Evolutionary conservation across 352 stramenopile genomes (phyloP).

Genomic region (Phytophthora lateralis): DNA sequence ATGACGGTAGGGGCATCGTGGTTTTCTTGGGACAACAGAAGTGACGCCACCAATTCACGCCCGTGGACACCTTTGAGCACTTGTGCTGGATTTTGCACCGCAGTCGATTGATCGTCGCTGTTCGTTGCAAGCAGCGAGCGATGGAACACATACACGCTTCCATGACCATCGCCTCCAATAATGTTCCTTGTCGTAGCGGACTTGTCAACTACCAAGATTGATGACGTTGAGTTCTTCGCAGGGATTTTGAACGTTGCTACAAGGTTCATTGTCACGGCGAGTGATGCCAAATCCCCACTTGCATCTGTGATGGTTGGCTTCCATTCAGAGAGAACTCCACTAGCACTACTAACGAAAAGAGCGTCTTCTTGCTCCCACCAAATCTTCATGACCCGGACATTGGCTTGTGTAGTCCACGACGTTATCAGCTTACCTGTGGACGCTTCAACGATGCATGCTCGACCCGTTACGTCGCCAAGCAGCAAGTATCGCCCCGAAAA

Average conservation of each 20-base stretch:
- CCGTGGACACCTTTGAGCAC: constrained; percentile 64
- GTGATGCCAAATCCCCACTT: constrained; percentile 3
- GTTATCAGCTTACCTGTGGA: constrained; percentile 33
- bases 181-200: constrained; percentile 47
- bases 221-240: constrained; percentile 61
- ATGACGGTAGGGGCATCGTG: constrained; percentile 25
- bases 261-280: constrained; percentile 31
- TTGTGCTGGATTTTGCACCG: constrained; percentile 19
- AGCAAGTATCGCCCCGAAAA: constrained; percentile 45
- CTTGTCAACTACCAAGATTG: constrained; percentile 56
- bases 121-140: constrained; percentile 28
- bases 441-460: constrained; percentile 55
- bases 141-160: constrained; percentile 70
- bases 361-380: constrained; percentile 59
- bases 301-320: constrained; percentile 16
- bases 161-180: constrained; percentile 74
- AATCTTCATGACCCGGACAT: constrained; percentile 72
- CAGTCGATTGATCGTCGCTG: background rate
- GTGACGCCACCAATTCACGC: constrained; percentile 68
- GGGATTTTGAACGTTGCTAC: constrained; percentile 60
- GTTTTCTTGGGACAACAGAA: constrained; percentile 42
- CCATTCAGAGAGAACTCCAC: constrained; percentile 73
- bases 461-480: constrained; percentile 57
- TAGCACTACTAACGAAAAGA: constrained; percentile 66
- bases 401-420: constrained; percentile 57